phyloP scores from a whole-genome alignment of 768 basidiomycete genomes.

The Suillus fuscotomentosus region DNA sequence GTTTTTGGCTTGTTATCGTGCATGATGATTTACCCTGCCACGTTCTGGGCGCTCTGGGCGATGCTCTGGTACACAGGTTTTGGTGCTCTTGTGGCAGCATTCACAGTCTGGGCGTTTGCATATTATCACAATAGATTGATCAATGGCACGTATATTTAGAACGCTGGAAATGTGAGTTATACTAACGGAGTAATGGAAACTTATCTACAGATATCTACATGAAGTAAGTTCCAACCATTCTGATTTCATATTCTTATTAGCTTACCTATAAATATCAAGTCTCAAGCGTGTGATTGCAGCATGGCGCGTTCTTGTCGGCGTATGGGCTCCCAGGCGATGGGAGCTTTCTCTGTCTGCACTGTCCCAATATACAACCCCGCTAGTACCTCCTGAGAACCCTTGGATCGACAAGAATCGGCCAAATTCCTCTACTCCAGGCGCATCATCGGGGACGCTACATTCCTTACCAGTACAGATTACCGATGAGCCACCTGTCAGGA shows the following conservation, averaged over 20 bases:
- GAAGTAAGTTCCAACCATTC: slow-evolving; percentile 47
- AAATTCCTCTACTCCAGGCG: slow-evolving; percentile 20
- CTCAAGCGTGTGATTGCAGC: slow-evolving; percentile 85
- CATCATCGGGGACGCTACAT: background rate
- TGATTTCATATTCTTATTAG: background rate
- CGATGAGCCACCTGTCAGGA: slow-evolving; percentile 36
- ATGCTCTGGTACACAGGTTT: slow-evolving; percentile 71
- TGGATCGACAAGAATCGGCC: slow-evolving; percentile 59
- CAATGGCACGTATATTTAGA: slow-evolving; percentile 56
- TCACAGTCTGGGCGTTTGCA: slow-evolving; percentile 72
- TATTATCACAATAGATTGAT: slow-evolving; percentile 85
- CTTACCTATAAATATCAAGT: slow-evolving; percentile 35
- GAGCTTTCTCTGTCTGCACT: slow-evolving; percentile 78
- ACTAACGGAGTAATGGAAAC: background rate
- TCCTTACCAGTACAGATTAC: slow-evolving; percentile 21
- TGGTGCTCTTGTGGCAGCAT: slow-evolving; percentile 71
- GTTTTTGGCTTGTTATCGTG: slow-evolving; percentile 80
- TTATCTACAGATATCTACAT: slow-evolving; percentile 63
- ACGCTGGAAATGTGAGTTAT: background rate
- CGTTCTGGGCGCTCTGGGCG: slow-evolving; percentile 87
- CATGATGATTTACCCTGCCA: slow-evolving; percentile 73
- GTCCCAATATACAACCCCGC: slow-evolving; percentile 67
- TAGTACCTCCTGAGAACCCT: slow-evolving; percentile 62
- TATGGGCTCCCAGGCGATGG: slow-evolving; percentile 86
- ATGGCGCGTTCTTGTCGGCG: slow-evolving; percentile 96